These are phyloP conservation scores for Byssoonygena ceratinophila DNA, from an alignment of 2,329 filamentous ascomycete genomes.

Conservation along the genomic window DNA sequence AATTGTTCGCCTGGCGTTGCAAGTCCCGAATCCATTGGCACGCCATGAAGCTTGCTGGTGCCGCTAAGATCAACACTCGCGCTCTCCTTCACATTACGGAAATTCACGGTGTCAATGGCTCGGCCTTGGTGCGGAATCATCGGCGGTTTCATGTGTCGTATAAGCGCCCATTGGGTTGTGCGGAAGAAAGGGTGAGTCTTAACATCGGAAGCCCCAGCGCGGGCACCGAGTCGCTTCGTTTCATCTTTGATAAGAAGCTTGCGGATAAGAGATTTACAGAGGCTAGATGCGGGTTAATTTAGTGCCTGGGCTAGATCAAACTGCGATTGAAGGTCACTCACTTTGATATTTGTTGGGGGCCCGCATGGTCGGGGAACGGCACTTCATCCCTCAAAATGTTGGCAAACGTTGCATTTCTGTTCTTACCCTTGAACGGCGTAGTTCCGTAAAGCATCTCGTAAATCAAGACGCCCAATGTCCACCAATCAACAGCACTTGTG, in stretches of 20 bases:
- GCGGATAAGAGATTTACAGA: conserved; percentile 92
- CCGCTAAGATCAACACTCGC: conserved; percentile 67
- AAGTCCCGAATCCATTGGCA: conserved; percentile 75
- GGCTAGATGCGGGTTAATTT: conserved; percentile 40
- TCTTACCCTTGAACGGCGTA: conserved; percentile 98
- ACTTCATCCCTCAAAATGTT: conserved; percentile 95
- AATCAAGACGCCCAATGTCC: conserved; percentile 92
- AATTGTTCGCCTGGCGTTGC: conserved; percentile 67
- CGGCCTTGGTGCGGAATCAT: conserved; percentile 88
- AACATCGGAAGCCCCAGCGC: conserved; percentile 91
- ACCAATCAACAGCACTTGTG: conserved; percentile 98
- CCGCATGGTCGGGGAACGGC: conserved; percentile 81
- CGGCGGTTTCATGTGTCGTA: conserved; percentile 94
- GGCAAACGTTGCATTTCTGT: conserved; percentile 92
- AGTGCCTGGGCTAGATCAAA: neutral
- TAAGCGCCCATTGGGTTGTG: conserved; percentile 88
- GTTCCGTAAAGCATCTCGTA: conserved; percentile 99
- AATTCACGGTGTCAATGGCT: conserved; percentile 89
- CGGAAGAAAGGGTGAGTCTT: conserved; percentile 95
- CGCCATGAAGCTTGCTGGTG: conserved; percentile 51
- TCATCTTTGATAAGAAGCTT: conserved; percentile 98
- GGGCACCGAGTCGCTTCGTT: conserved; percentile 79
- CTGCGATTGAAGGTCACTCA: conserved; percentile 43
- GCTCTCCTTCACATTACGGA: conserved; percentile 95
- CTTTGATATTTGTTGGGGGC: conserved; percentile 80